Evolutionary conservation across 305 asterid genomes (phyloP), one percentile per base, ranked within the genome.

Genomic region (Fraxinus albicans): DNA sequence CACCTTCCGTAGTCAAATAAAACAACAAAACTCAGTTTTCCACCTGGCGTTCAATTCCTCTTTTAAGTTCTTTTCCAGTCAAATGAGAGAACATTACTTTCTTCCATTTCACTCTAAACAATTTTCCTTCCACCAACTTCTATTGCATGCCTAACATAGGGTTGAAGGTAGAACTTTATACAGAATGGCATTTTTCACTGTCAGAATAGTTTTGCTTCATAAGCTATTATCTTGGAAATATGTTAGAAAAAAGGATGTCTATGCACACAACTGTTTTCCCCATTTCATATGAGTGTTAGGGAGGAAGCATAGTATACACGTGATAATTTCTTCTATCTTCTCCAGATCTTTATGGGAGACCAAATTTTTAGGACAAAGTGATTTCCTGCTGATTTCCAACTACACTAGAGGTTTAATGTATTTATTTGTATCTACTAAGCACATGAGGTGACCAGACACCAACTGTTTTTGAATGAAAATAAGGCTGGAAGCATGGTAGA

Each of bases 381-480:
- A 29, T 69, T 69, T 69, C 75, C 38, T 13, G 75, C 75, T 69
- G 38, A 69, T 69, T 63, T 67, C 74, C 74, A 13, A 67, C 74
- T 10, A 3, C 36, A 27, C 38, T 21, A 19, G 38, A 27, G 38
- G 74, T 27, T 67, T 1, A 67, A 25, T 10, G n/a, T 29, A 3
- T 67, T 69, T 69, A 29, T 29, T 13, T 69, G 21, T 5, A 69
- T 29, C 75, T 12, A 69, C 75, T 69, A 29, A 25, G 21, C 75
- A 69, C 21, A 8, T 23, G 75, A 29, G 1, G 38, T 29, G 35
- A 69, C 75, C 75, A 69, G 34, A 63, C 40, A 67, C 33, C 36
- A 25, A 69, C 75, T 69, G 40, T 69, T 69, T 12, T 13, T 69
- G 75, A 34, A 69, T 12, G 38, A 69, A 69, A 63, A 69, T 29